phyloP scores from a whole-genome alignment of 1,284 basidiomycete species.

The Lentinula novae-zelandiae region DNA sequence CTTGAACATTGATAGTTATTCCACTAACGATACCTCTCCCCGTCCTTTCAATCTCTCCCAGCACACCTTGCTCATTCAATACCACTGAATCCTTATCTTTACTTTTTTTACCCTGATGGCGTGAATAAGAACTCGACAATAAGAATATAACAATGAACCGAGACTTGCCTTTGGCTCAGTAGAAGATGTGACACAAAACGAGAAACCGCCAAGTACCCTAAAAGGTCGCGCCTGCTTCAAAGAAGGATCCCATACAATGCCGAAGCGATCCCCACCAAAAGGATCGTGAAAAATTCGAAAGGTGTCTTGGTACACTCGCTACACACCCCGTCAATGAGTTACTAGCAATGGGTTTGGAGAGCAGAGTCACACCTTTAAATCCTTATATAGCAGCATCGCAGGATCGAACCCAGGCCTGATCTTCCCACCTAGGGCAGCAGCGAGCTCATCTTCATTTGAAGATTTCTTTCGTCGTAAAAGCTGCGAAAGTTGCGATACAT shows the following conservation, averaged over 20 bases:
- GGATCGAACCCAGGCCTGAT: conserved; percentile 79
- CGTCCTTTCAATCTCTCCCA: conserved; percentile 79
- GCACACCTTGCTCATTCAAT: conserved; percentile 68
- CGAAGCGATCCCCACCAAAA: conserved; percentile 78
- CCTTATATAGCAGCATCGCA: conserved; percentile 61
- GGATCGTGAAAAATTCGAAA: conserved; percentile 85
- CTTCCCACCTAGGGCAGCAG: neutral
- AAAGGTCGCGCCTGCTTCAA: conserved; percentile 58
- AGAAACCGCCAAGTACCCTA: conserved; percentile 83
- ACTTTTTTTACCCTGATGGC: conserved; percentile 27
- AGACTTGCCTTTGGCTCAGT: neutral
- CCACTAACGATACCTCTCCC: conserved; percentile 68
- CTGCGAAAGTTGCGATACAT: conserved; percentile 39
- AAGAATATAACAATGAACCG: conserved; percentile 36
- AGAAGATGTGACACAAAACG: conserved; percentile 30
- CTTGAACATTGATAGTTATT: conserved; percentile 32
- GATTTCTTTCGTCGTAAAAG: conserved; percentile 41
- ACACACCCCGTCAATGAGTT: conserved; percentile 1
- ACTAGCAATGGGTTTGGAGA: neutral
- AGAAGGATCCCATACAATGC: conserved; percentile 85
- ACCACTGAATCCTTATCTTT: conserved; percentile 64
- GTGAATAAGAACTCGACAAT: conserved; percentile 22
- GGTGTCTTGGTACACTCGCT: conserved; percentile 78
- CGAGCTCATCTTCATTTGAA: conserved; percentile 29
- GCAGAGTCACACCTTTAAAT: conserved; percentile 54